Conservation (phyloP, 2,329 filamentous ascomycete species). For the Hypoxylon sp. region DNA sequence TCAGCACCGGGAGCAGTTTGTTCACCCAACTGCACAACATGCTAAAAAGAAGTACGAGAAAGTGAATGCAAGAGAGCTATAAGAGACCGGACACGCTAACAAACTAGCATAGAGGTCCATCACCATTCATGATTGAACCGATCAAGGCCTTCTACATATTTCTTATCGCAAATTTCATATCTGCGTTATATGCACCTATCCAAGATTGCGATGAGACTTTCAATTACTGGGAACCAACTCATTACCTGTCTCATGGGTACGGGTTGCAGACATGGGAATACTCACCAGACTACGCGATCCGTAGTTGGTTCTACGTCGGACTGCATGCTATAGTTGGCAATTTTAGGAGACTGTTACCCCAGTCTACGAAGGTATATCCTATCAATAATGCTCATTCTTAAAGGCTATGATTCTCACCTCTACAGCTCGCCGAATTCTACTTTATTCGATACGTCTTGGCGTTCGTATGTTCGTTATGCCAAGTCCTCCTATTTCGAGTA, state of each 20-base stretch:
- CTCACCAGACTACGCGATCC: constrained; percentile 92
- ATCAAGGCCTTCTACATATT: constrained; percentile 86
- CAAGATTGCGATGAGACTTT: constrained; percentile 99
- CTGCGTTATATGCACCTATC: constrained; percentile 88
- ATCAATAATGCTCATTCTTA: constrained; percentile 6
- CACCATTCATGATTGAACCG: constrained; percentile 75
- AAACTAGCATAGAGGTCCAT: constrained; percentile 57
- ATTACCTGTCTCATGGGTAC: constrained; percentile 93
- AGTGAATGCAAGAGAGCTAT: neutral
- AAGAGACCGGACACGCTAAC: constrained; percentile 31
- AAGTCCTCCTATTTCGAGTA: constrained; percentile 84
- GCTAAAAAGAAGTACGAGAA: constrained; percentile 53
- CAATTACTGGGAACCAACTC: constrained; percentile 98
- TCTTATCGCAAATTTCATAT: constrained; percentile 77
- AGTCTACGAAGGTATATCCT: constrained; percentile 66
- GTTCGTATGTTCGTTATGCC: constrained; percentile 81
- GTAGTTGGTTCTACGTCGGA: constrained; percentile 91
- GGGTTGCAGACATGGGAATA: constrained; percentile 99
- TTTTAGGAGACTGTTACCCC: constrained; percentile 73
- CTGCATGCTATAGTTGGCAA: constrained; percentile 82
- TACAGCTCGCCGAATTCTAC: constrained; percentile 82
- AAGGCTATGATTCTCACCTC: constrained; percentile 29
- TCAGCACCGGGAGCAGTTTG: constrained; percentile 41
- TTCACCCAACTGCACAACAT: constrained; percentile 51
- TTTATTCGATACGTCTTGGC: constrained; percentile 83